A percentile compares a stretch with the other conserved stretches of the same genome.
Conservation (phyloP, 306 rosid species). For the Dicorynia guianensis region DNA sequence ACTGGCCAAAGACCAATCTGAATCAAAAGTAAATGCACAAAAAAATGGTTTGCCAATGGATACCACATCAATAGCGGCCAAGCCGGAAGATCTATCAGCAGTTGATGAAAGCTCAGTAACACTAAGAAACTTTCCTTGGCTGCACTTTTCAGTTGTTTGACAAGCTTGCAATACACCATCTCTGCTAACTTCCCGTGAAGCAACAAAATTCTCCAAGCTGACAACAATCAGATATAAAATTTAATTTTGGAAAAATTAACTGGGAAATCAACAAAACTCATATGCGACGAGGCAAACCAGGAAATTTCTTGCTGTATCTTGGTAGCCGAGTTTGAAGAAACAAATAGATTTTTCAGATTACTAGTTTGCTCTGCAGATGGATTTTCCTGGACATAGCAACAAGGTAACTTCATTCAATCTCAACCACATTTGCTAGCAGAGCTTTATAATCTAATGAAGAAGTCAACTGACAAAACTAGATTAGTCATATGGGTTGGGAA, state of each 20-base stretch:
- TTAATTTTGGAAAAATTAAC: slow-evolving; percentile 25
- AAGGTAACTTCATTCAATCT: slow-evolving; percentile 35
- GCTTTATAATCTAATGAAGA: slow-evolving; percentile 24
- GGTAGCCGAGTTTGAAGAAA: slow-evolving; percentile 50
- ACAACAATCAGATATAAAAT: slow-evolving; percentile 39
- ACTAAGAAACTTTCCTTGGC: slow-evolving; percentile 74
- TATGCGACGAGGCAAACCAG: slow-evolving; percentile 52
- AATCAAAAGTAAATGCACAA: slow-evolving; percentile 18
- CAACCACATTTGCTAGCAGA: slow-evolving; percentile 4
- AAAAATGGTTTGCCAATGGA: slow-evolving; percentile 18
- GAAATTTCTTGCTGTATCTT: slow-evolving; percentile 57
- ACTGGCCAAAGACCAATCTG: background rate
- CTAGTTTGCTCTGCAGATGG: slow-evolving; percentile 55
- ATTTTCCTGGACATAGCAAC: slow-evolving; percentile 60
- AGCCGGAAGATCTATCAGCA: slow-evolving; percentile 60
- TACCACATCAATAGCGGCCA: slow-evolving; percentile 82
- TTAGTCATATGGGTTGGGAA: slow-evolving; percentile 20
- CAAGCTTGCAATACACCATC: slow-evolving; percentile 41
- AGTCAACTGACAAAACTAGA: background rate
- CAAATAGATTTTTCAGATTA: slow-evolving; percentile 56
- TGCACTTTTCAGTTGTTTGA: slow-evolving; percentile 62
- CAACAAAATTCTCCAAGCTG: slow-evolving; percentile 58
- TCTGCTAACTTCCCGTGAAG: slow-evolving; percentile 44
- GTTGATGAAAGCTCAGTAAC: slow-evolving; percentile 79
- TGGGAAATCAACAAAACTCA: background rate